Percentiles rank a stretch among this genome's conserved stretches.
Conservation (phyloP, 2,329 filamentous ascomycete species). For the Xylariaceae sp. region DNA sequence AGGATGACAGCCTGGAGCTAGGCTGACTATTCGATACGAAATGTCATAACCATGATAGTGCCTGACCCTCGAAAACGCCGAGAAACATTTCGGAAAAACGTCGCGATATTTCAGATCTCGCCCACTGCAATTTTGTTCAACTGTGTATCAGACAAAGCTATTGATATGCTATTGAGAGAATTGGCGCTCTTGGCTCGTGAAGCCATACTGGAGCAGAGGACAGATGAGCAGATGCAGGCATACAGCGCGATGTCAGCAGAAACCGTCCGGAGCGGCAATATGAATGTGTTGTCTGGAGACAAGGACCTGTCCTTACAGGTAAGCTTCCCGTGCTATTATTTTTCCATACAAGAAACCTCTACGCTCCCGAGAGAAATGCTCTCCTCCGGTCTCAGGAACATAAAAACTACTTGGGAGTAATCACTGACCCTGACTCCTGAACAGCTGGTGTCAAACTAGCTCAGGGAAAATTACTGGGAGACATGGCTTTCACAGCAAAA, state of each 20-base stretch:
- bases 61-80: slow-evolving; percentile 1
- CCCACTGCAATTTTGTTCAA: slow-evolving; percentile 2
- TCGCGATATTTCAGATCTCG: not conserved
- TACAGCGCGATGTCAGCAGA: slow-evolving; percentile 2
- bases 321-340: too few relatives aligned
- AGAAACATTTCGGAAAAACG: not conserved
- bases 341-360: too few relatives aligned
- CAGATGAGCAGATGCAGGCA: slow-evolving; percentile 2
- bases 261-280: not conserved
- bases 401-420: too few relatives aligned
- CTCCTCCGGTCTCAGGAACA: too few relatives aligned
- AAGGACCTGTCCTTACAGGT: slow-evolving; percentile 2
- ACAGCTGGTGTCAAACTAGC: slow-evolving; percentile 1
- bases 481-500: not conserved
- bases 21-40: not conserved
- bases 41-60: slow-evolving; percentile 1
- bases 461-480: not conserved
- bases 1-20: not conserved
- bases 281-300: slow-evolving; percentile 2
- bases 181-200: not conserved
- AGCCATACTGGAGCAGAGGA: not conserved
- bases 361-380: too few relatives aligned
- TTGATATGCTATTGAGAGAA: not conserved
- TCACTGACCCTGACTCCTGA: too few relatives aligned
- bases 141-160: not conserved